Percentiles rank a stretch among this genome's conserved stretches.
Evolutionary conservation across 2,329 filamentous ascomycete genomes (phyloP).

Genomic region (Zasmidium citrigriseum): DNA sequence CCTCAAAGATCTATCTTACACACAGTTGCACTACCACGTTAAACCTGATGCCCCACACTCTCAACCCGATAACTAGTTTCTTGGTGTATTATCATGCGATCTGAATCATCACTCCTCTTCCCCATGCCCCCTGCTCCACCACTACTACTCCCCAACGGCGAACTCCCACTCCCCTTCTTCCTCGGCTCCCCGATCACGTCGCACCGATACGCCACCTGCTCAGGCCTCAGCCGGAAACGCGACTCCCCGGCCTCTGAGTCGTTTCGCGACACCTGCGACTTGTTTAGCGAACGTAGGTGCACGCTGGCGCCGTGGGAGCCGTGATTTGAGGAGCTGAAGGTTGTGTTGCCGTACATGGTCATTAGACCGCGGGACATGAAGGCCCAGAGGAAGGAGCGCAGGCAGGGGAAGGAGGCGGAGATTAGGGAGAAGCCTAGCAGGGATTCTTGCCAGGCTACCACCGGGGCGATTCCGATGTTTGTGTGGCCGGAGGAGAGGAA

Average conservation of each 20-base stretch:
- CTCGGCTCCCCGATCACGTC: neutral
- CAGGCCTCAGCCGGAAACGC: constrained; percentile 3
- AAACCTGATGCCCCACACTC: constrained; percentile 8
- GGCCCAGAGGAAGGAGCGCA: constrained; percentile 28
- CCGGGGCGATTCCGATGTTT: constrained; percentile 24
- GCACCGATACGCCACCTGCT: constrained; percentile 8
- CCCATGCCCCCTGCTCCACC: neutral
- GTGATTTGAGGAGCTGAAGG: constrained; percentile 7
- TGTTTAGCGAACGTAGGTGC: constrained; percentile 19
- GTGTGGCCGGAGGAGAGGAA: constrained; percentile 18
- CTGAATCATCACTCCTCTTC: constrained; percentile 20
- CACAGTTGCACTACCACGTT: neutral
- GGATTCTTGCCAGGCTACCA: constrained; percentile 26
- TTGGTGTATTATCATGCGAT: constrained; percentile 23
- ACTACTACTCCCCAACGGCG: neutral
- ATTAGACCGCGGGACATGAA: constrained; percentile 25
- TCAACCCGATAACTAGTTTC: constrained; percentile 22
- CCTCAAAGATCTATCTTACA: neutral
- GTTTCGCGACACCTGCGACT: constrained; percentile 9
- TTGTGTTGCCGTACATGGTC: constrained; percentile 28
- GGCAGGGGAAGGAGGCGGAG: constrained; percentile 28
- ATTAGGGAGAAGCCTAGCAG: constrained; percentile 27
- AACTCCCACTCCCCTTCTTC: constrained; percentile 17
- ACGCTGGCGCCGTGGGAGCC: constrained; percentile 15
- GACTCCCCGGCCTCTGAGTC: constrained; percentile 1